Evolutionary conservation across 352 stramenopile genomes (phyloP).

Genomic region (Halophytophthora batemanensis): DNA sequence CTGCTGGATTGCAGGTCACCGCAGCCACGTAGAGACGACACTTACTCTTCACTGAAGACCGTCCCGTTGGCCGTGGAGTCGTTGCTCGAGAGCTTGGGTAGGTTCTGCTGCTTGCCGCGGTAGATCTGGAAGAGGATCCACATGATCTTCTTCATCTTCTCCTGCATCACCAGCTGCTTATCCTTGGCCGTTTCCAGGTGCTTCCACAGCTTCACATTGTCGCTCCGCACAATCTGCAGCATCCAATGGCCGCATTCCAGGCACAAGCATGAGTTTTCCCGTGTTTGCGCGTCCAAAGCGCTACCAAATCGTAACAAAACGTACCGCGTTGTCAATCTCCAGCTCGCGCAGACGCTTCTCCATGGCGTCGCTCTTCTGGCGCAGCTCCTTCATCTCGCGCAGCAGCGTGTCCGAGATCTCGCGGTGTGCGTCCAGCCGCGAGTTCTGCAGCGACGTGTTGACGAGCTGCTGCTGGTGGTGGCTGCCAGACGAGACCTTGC

Average conservation of each 20-base stretch:
- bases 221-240: conserved; percentile 74
- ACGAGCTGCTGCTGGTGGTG: conserved; percentile 51
- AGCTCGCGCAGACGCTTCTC: conserved; percentile 83
- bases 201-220: conserved; percentile 89
- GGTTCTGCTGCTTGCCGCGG: conserved; percentile 67
- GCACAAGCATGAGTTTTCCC: neutral
- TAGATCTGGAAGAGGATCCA: conserved; percentile 91
- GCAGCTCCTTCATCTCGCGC: conserved; percentile 83
- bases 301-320: neutral
- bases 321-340: conserved; percentile 84
- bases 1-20: conserved; percentile 1
- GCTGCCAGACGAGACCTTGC: conserved; percentile 72
- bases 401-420: conserved; percentile 79
- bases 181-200: conserved; percentile 81
- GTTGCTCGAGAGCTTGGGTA: conserved; percentile 73
- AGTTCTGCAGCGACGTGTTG: conserved; percentile 63
- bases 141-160: conserved; percentile 92
- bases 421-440: conserved; percentile 60
- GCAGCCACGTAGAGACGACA: conserved; percentile 20
- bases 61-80: conserved; percentile 28
- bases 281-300: too few species aligned
- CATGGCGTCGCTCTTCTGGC: conserved; percentile 82
- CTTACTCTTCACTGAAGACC: conserved; percentile 81
- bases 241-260: conserved; percentile 3
- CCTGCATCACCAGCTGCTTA: conserved; percentile 88